Evolutionary conservation across 352 stramenopile species (phyloP).

Genomic region (Blastocystis sp.): DNA sequence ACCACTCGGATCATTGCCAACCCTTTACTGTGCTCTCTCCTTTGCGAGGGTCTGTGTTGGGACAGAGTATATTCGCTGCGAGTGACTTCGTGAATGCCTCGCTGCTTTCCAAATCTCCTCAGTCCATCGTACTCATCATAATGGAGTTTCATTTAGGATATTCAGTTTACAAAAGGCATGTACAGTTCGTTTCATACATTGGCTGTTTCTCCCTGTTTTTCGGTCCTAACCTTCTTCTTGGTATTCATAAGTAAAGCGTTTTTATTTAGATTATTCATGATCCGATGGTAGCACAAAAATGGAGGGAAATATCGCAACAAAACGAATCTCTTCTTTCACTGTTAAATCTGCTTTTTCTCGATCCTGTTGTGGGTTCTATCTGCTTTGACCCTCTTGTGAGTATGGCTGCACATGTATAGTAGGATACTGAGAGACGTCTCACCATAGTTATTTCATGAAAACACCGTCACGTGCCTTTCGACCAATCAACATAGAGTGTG

Average conservation of each 20-base stretch:
- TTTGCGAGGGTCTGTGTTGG: background rate
- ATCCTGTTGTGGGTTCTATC: background rate
- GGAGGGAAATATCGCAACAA: background rate
- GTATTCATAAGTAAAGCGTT: background rate
- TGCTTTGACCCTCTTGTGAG: background rate
- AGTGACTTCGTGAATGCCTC: background rate
- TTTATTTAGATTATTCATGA: background rate
- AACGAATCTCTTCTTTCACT: background rate
- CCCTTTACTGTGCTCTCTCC: slow-evolving; percentile 3
- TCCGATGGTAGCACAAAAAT: background rate
- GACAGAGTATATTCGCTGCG: background rate
- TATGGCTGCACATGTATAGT: slow-evolving; percentile 13
- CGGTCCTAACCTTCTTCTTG: background rate
- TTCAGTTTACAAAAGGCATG: background rate
- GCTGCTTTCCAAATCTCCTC: background rate
- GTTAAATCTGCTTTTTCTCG: background rate
- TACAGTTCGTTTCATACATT: background rate
- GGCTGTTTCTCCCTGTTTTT: background rate
- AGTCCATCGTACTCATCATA: background rate
- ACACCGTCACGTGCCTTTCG: background rate
- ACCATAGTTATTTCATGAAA: background rate
- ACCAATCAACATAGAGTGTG: background rate
- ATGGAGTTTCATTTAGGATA: background rate
- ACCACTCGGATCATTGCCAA: background rate
- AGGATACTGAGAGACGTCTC: background rate